Base-by-base conservation (phyloP, 2,329 filamentous ascomycete species). In the Ophiosphaerella narmari region DNA sequence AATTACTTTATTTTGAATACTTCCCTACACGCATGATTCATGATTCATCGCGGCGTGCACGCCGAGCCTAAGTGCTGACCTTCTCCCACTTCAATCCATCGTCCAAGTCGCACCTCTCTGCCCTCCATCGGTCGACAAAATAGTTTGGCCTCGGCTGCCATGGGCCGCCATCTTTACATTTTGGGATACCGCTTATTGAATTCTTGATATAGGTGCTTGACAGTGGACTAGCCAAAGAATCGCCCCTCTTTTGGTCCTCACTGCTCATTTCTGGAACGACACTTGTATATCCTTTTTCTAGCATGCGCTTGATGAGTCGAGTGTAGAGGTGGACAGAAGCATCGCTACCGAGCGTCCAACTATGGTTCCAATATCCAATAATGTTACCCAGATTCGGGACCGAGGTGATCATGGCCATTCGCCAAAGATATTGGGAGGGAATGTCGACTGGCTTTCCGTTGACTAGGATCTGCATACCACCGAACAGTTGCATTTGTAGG, bases 281-380 rank as follows among this genome's bases (percentile, higher is more conserved):
- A 11, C 67, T 71, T 0, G 67, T 70, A 3, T 75, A 71, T 0
- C 74, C 73, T 8, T 78, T 72, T 5, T 74, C 66, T 11, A 72
- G 58, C 78, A 86, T 82, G 44, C 76, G 60, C 62, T 78, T 78
- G 46, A 84, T 59, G 4, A 87, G 65, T 0, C 83, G 75, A 0
- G 77, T 73, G 4, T 82, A 71, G 1, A 84, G 73, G 23, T 74
- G 72, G 0, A 77, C 77, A 1, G 80, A 80, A 0, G 76, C 77
- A 50, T 88, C 85, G 0, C 81, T 79, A 1, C 83, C 84, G 0
- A 86, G 74, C 0, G 85, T 87, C 85, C 86, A 89, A 0, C 80
- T 78, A 0, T 79, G 79, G 35, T 84, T 80, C 24, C 78, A 78
- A 67, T 87, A 89, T 3, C 86, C 86, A 9, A 85, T 74, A 12